phyloP scores from a whole-genome alignment of 306 rosid species.

The Hippophae rhamnoides region DNA sequence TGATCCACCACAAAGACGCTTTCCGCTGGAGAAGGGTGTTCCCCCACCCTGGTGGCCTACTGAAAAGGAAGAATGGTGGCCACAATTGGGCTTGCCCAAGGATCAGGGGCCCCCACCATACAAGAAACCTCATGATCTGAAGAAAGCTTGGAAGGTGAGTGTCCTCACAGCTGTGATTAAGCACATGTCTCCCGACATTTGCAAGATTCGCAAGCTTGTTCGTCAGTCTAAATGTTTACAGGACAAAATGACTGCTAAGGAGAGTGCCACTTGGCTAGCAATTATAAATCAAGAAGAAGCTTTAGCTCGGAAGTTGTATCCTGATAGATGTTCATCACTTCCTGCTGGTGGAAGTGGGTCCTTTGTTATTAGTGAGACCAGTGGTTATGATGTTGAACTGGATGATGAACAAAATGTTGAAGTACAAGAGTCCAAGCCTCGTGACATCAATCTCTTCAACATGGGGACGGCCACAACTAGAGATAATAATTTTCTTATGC shows the following conservation, averaged over 20 bases:
- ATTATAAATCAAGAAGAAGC: constrained; percentile 45
- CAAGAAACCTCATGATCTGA: constrained; percentile 69
- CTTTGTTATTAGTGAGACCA: constrained; percentile 22
- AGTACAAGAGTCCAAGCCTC: constrained; percentile 34
- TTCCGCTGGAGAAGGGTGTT: constrained; percentile 55
- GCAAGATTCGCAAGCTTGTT: constrained; percentile 40
- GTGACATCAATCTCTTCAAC: constrained; percentile 11
- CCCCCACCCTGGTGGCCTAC: constrained; percentile 86
- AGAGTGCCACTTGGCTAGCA: constrained; percentile 54
- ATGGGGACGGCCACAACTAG: constrained; percentile 15
- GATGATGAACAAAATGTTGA: constrained; percentile 26
- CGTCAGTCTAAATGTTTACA: constrained; percentile 48
- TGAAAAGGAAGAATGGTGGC: constrained; percentile 58
- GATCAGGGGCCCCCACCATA: constrained; percentile 61
- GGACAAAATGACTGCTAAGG: constrained; percentile 65
- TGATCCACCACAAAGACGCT: constrained; percentile 56
- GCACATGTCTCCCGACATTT: constrained; percentile 51
- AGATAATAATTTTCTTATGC: constrained; percentile 17
- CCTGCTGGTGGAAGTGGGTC: constrained; percentile 25
- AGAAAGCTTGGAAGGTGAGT: constrained; percentile 63
- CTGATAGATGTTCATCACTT: constrained; percentile 32
- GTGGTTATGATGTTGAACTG: constrained; percentile 44
- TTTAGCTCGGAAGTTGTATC: constrained; percentile 35
- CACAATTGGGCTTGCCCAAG: constrained; percentile 21
- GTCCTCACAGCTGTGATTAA: constrained; percentile 62